Base-by-base conservation (phyloP, 176 grass and related monocot species). In the Ampelocalamus luodianensis region DNA sequence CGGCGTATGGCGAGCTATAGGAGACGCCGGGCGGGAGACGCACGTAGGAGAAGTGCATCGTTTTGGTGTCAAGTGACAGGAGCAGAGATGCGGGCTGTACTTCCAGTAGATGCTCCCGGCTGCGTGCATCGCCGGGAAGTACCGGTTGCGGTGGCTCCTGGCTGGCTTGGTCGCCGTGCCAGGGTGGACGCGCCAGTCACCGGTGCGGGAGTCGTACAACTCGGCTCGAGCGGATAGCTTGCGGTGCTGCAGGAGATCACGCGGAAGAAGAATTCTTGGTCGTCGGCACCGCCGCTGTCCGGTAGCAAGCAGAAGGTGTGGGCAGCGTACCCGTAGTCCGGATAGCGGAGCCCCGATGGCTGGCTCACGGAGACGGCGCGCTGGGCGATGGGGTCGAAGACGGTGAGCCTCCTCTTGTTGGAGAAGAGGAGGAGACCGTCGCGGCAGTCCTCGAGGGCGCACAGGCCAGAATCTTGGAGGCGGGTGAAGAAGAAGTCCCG, bases 51-150 rank as follows among this genome's bases (percentile, higher is more conserved):
- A 74, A 55, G 3, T 43, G 8, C 72, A 74, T 74, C 16, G 49
- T 55, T 1, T 13, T 12, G 72, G 72, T 37, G 72, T 74, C 49
- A 24, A 74, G 72, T 29, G 27, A 51, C 9, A 74, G 72, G 72
- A 74, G 72, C 16, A 74, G 5, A 3, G 49, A 48, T 1, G 0
- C 4, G 72, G 9, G 72, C 27, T 34, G 48, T 74, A 74, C 20
- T 74, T 74, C 72, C 72, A 74, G 17, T 74, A 74, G 72, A 74
- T 74, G 71, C 71, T 23, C 71, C 71, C 71, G 14, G 45, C 71
- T 3, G 46, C 71, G 45, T 32, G 71, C 46, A 74, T 74, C 27
- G 72, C 72, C 49, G 48, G 72, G 72, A 74, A 74, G 48, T 32
- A 74, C 4, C 18, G 27, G 72, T 55, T 74, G 72, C 5, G 13